Base-by-base conservation (phyloP, 176 grass and related monocot genomes). In the Zoysia pacifica region DNA sequence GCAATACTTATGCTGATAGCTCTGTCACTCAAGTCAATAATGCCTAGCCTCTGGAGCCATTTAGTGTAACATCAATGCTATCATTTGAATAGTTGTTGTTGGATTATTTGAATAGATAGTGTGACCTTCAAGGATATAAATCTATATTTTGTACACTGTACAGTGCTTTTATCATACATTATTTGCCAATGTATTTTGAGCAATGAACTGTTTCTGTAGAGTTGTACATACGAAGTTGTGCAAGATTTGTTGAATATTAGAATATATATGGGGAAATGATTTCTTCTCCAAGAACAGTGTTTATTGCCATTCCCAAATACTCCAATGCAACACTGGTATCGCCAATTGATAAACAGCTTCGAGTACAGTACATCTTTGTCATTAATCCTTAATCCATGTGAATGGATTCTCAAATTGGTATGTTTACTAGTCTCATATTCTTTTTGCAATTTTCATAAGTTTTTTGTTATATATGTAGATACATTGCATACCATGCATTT, bases 21-120 rank as follows among this genome's bases (percentile, higher is more conserved):
- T 58, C 85, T 75, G 49, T 65, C 48, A 75, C 65, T 70, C 56
- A 80, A 79, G 49, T 91, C 55, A 91, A 78, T 67, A 80, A 69
- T 78, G 67, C 42, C 37, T 71, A 73, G 59, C 72, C 78, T 20
- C 51, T 78, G 53, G 45, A 6, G 43, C 81, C 71, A 76, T 56
- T 75, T 74, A 43, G 45, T 83, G 74, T 72, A 88, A 81, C 66
- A 77, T 72, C 61, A 82, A 44, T 62, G 79, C 46, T 82, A 82
- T 55, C n/a, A 43, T 81, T 79, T 48, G 68, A 63, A 80, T 0
- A 52, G 18, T 67, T 79, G 72, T 42, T 45, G 37, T 84, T 46
- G 7, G 60, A 69, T 85, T 39, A 75, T 66, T 43, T 51, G 19
- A 75, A 65, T 62, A 82, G 14, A 64, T 61, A 81, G 50, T 16